These are phyloP conservation scores for Ballota nigra DNA, from an alignment of 257 asterid genomes.

Conservation along the genomic window DNA sequence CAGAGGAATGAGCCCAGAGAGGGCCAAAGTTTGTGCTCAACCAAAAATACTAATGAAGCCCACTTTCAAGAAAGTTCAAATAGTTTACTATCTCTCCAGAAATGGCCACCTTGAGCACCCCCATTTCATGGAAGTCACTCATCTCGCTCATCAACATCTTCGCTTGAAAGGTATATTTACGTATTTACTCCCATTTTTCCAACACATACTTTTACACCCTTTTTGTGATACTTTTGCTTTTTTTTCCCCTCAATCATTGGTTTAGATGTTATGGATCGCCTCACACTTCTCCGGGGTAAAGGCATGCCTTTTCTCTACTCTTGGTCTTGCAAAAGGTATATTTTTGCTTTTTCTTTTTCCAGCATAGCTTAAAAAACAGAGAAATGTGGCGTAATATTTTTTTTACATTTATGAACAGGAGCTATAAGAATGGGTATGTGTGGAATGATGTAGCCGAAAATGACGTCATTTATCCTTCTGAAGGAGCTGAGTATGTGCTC, in stretches of 20 bases:
- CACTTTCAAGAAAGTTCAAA: constrained; percentile 61
- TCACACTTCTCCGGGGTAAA: constrained; percentile 67
- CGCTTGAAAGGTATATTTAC: constrained; percentile 57
- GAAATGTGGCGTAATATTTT: background rate
- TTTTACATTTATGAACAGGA: constrained; percentile 33
- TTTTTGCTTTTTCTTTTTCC: background rate
- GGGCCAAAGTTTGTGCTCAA: constrained; percentile 1
- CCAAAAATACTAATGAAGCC: constrained; percentile 24
- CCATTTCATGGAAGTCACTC: constrained; percentile 75
- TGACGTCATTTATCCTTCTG: constrained; percentile 69
- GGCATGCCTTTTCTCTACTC: constrained; percentile 90
- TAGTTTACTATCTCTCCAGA: constrained; percentile 79
- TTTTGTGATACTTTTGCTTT: background rate
- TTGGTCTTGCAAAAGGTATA: constrained; percentile 89
- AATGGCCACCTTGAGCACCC: constrained; percentile 94
- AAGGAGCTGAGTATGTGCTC: constrained; percentile 84
- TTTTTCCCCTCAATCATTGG: background rate
- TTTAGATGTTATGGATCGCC: constrained; percentile 71
- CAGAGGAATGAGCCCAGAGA: constrained; percentile 13
- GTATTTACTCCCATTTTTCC: background rate
- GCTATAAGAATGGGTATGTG: constrained; percentile 87
- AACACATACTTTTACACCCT: background rate
- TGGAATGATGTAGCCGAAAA: constrained; percentile 84
- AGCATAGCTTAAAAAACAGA: background rate
- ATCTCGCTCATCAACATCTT: constrained; percentile 64